Evolutionary conservation across 2,329 filamentous ascomycete genomes (phyloP), one percentile per base, ranked within the genome.

Genomic region (Cladosporium oxysporum): DNA sequence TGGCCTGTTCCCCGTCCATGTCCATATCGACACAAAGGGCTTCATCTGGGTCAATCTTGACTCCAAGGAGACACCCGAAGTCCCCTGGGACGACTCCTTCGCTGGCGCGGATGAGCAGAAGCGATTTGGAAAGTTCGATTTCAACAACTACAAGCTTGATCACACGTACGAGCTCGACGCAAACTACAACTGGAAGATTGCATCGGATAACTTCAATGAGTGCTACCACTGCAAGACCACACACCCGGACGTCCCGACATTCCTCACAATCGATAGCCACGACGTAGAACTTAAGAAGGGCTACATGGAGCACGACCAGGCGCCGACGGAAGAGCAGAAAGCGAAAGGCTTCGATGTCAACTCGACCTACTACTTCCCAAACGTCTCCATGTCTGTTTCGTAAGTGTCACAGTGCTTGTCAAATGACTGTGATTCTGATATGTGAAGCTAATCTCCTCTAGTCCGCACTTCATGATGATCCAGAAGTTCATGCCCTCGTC

Each of bases 201-300:
- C 86, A 28, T 82, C 82, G 2, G 86, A 88, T 72, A 88, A 88
- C 78, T 88, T 87, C 79, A 88, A 88, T 73, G 86, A 87, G 73
- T 88, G 85, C 71, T 88, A 88, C 70, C 85, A 88, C 77, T 87
- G 85, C 78, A 82, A 83, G 66, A 83, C 82, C 2, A 82, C 84
- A 2, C 85, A 88, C 69, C 84, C 86, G 2, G 83, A 85, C 62
- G 82, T 87, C 33, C 80, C 84, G 3, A 78, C 79, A 47, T 80
- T 87, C 47, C 80, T 85, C 57, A 83, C 87, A 67, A 80, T 87
- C 57, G 81, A 82, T 69, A 81, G 81, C 28, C 87, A 87, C 75
- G 76, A 79, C 55, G 82, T 84, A 52, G 78, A 83, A 67, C 79
- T 80, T 50, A 80, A 83, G 68, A 79, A 77, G 35, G 79, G 77